These are phyloP conservation scores for Botrytis squamosa DNA, from an alignment of 2,329 filamentous ascomycete species.

Conservation along the genomic window DNA sequence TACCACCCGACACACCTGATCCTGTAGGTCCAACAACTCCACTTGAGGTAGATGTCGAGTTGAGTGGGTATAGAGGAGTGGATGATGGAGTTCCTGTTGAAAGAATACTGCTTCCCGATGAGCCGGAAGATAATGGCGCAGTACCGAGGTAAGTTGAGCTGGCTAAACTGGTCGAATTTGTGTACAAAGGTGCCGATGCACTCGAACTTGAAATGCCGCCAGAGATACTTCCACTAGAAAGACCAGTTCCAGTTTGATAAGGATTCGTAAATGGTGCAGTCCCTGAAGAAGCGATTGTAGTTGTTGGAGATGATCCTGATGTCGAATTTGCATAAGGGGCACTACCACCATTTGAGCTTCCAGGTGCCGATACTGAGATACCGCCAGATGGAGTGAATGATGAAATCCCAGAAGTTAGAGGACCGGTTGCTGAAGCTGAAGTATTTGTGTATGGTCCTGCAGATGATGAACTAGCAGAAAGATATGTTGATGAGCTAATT, in stretches of 20 bases:
- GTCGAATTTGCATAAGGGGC: slow-evolving; percentile 12
- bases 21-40: background rate
- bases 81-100: slow-evolving; percentile 7
- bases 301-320: slow-evolving; percentile 3
- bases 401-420: slow-evolving; percentile 9
- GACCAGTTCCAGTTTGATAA: background rate
- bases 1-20: slow-evolving; percentile 9
- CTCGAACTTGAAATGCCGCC: background rate
- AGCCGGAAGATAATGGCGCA: slow-evolving; percentile 6
- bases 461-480: slow-evolving; percentile 14
- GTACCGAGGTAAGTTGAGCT: slow-evolving; percentile 14
- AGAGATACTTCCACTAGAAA: slow-evolving; percentile 19
- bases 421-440: slow-evolving; percentile 8
- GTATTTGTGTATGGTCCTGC: background rate
- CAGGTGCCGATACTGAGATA: background rate
- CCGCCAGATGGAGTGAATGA: slow-evolving; percentile 8
- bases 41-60: slow-evolving; percentile 4
- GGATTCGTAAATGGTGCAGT: slow-evolving; percentile 14
- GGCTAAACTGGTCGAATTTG: slow-evolving; percentile 5
- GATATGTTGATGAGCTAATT: background rate
- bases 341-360: slow-evolving; percentile 1
- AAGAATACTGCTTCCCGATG: slow-evolving; percentile 7
- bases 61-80: slow-evolving; percentile 8
- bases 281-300: background rate
- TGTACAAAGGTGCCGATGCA: slow-evolving; percentile 14